Evolutionary conservation across 768 basidiomycete genomes (phyloP).

Genomic region (Grammothele lineata): DNA sequence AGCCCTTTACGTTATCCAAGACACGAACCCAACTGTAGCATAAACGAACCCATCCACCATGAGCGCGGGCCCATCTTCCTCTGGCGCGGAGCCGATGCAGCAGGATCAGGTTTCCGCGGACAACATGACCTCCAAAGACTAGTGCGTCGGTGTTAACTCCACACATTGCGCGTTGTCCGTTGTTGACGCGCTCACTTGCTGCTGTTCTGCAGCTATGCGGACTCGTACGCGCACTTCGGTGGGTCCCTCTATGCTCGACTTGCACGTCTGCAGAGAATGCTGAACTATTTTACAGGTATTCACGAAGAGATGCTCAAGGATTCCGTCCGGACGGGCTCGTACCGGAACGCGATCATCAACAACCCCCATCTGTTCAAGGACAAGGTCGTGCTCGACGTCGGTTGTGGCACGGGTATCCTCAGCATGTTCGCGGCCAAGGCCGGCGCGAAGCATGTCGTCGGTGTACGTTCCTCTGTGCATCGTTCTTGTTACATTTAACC

Average conservation of each 20-base stretch:
- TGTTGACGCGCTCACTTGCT: conserved; percentile 24
- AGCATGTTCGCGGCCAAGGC: conserved; percentile 98
- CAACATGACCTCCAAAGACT: conserved; percentile 79
- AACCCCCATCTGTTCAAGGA: conserved; percentile 94
- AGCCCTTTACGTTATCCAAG: background rate
- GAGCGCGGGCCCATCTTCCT: conserved; percentile 26
- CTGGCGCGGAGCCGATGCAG: conserved; percentile 19
- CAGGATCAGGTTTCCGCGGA: conserved; percentile 17
- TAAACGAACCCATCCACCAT: background rate
- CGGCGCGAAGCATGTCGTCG: conserved; percentile 90
- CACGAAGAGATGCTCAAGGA: conserved; percentile 99
- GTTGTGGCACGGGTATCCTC: conserved; percentile 96
- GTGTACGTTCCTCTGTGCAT: conserved; percentile 45
- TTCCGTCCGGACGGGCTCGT: conserved; percentile 89
- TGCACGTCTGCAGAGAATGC: background rate
- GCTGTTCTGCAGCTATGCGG: conserved; percentile 67
- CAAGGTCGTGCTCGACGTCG: conserved; percentile 96
- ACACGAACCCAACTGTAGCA: conserved; percentile 7
- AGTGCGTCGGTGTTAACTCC: too few relatives aligned
- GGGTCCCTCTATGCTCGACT: background rate
- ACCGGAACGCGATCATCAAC: conserved; percentile 91
- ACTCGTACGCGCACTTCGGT: conserved; percentile 96
- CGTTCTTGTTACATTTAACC: too few relatives aligned
- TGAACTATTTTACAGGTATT: conserved; percentile 56
- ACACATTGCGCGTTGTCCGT: too few relatives aligned